phyloP scores from a whole-genome alignment of 192 early-diverging fungal genomes.

The Ambispora gerdemannii region DNA sequence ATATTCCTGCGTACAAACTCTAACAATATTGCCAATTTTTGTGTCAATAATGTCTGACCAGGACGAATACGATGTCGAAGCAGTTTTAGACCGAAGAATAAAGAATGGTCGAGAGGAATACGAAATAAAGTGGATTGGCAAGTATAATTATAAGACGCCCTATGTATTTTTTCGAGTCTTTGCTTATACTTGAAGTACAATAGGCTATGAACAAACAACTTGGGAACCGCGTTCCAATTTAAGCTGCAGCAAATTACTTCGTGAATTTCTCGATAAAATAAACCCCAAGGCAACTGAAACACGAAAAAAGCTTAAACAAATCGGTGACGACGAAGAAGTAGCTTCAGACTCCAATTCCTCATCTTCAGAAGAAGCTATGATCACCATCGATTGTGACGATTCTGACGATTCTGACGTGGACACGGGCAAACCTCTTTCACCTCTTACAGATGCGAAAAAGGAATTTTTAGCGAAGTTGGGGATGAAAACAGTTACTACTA shows the following conservation, averaged over 20 bases:
- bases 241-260: not conserved
- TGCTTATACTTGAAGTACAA: too few relatives aligned
- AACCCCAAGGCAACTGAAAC: not conserved
- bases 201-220: not conserved
- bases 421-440: too few relatives aligned
- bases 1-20: too few relatives aligned
- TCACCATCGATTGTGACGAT: too few relatives aligned
- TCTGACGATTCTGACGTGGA: too few relatives aligned
- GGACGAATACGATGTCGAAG: not conserved
- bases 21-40: too few relatives aligned
- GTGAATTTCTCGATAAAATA: not conserved
- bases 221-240: not conserved
- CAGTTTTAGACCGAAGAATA: not conserved
- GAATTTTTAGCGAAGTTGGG: too few relatives aligned
- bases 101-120: not conserved
- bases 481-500: too few relatives aligned
- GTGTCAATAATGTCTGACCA: not conserved
- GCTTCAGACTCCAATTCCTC: not conserved
- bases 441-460: too few relatives aligned
- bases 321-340: not conserved
- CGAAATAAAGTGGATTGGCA: not conserved
- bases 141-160: too few relatives aligned
- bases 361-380: too few relatives aligned
- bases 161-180: too few relatives aligned
- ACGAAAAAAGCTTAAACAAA: not conserved